phyloP scores from a whole-genome alignment of 257 asterid species.

The Solanum dulcamara region DNA sequence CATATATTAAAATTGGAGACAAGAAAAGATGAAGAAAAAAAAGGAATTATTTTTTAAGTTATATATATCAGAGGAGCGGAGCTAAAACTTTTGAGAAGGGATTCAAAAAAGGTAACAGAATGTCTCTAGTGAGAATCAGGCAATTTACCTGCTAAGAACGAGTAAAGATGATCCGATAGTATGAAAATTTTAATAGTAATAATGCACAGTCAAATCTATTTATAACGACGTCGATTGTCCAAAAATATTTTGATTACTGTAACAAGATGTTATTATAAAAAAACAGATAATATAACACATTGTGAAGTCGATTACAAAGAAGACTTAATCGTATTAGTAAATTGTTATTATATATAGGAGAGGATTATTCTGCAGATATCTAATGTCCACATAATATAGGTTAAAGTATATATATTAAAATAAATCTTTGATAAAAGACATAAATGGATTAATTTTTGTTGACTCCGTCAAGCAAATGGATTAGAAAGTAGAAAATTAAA shows the following conservation, averaged over 20 bases:
- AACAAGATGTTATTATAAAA: not conserved
- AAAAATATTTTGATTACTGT: not conserved
- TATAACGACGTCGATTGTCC: not conserved
- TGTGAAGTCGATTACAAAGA: not conserved
- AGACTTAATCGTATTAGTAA: not conserved
- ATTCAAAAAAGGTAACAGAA: too few species aligned
- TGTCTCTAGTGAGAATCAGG: too few species aligned
- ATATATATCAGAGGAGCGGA: too few species aligned
- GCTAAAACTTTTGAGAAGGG: too few species aligned
- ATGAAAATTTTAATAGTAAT: not conserved
- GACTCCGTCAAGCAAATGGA: not conserved
- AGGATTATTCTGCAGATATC: not conserved
- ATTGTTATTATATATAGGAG: not conserved
- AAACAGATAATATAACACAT: not conserved
- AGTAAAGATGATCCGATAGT: not conserved
- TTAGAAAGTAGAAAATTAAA: not conserved
- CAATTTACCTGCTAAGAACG: not conserved
- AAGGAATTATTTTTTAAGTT: too few species aligned
- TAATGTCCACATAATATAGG: not conserved
- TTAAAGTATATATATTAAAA: too few species aligned
- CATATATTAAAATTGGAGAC: too few species aligned
- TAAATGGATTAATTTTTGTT: not conserved
- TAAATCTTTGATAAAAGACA: not conserved
- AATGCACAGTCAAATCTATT: not conserved
- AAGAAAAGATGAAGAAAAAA: too few species aligned